Percentiles rank a stretch among this genome's conserved stretches.
Conservation (phyloP, 371 early-diverging fungal species). For the Nosema muscidifuracis region DNA sequence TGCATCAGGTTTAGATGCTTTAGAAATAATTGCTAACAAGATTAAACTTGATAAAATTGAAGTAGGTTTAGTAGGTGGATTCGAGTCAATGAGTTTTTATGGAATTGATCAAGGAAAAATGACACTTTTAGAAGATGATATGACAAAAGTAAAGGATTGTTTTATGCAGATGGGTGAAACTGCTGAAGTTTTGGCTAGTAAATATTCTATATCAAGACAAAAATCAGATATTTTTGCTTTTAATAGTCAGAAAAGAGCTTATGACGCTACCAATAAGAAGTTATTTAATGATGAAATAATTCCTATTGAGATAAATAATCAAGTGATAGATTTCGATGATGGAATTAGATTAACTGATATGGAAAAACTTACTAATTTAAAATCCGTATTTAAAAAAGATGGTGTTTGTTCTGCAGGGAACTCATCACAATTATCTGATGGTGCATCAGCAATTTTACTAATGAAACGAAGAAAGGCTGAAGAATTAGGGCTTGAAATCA, state of each 20-base stretch:
- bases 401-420: conserved; percentile 89
- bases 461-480: conserved; percentile 82
- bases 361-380: conserved; percentile 73
- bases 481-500: conserved; percentile 73
- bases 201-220: conserved; percentile 71
- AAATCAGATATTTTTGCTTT: conserved; percentile 81
- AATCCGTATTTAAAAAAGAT: conserved; percentile 75
- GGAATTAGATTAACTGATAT: conserved; percentile 77
- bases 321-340: conserved; percentile 70
- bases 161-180: conserved; percentile 78
- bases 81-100: conserved; percentile 87
- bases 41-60: conserved; percentile 82
- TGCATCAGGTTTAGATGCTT: conserved; percentile 86
- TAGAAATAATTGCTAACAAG: conserved; percentile 75
- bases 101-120: conserved; percentile 59
- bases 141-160: conserved; percentile 55
- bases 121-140: background rate
- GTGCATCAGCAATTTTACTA: conserved; percentile 86
- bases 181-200: conserved; percentile 83
- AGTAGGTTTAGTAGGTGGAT: conserved; percentile 90
- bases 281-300: conserved; percentile 82
- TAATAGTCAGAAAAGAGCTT: conserved; percentile 70
- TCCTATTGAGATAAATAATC: conserved; percentile 70
- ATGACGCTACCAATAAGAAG: conserved; percentile 76
- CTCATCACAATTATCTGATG: conserved; percentile 92